Evolutionary conservation across 495 filamentous ascomycete genomes (phyloP), one percentile per base, ranked within the genome.

Genomic region (Durotheca rogersii): DNA sequence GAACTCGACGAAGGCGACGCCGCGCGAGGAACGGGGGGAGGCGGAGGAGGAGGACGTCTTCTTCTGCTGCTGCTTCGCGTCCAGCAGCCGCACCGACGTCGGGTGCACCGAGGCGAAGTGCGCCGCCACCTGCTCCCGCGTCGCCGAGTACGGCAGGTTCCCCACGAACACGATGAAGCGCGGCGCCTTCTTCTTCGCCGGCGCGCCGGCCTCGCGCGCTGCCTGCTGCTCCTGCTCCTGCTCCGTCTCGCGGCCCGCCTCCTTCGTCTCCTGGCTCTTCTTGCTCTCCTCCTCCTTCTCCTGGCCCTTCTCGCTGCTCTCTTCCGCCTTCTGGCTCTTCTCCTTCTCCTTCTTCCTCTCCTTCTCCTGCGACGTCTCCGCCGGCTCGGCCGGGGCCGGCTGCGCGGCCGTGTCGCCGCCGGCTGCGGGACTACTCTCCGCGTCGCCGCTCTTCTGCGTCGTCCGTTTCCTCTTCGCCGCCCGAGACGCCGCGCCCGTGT

Each of bases 1-100:
- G 58, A 98, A 97, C 70, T 98, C 93, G 50, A 98, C 74, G 68
- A 98, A 98, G 3, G 89, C 93, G 53, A 86, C 87, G 21, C 93
- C 93, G 57, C 89, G 90, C 51, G 83, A 88, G n/a, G n/a, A n/a
- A n/a, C n/a, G n/a, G n/a, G n/a, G n/a, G n/a, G n/a, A n/a, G n/a
- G n/a, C n/a, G n/a, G n/a, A n/a, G n/a, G n/a, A n/a, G n/a, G n/a
- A n/a, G n/a, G n/a, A n/a, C n/a, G n/a, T n/a, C n/a, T n/a, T n/a
- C 53, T 86, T 87, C 19, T 66, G 70, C 11, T 84, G 78, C 41
- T 84, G 76, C 56, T 85, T 85, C 61, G 89, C 72, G 11, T 86
- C 90, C 18, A 86, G 80, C 20, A 89, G 81, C 1, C 93, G 88
- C 41, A 96, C 76, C 7, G 78, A 79, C 12, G 73, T 77, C 2